Evolutionary conservation across 331 rosid species (phyloP).

Genomic region (Quercus lobata): DNA sequence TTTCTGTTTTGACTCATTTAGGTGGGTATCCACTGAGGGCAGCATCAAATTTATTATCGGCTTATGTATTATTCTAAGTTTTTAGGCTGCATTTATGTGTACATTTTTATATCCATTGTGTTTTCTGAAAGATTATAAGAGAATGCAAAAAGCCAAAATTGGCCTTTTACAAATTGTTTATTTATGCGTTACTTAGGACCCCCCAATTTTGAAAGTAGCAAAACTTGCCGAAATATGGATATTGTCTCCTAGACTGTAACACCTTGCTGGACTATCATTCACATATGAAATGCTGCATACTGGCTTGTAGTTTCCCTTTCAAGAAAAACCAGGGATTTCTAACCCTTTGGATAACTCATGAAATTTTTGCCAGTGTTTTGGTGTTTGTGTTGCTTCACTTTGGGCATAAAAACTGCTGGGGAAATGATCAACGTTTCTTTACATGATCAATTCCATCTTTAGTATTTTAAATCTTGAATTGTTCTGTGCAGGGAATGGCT

Average conservation of each 20-base stretch:
- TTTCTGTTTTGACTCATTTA: neutral
- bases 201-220: neutral
- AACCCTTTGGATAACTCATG: neutral
- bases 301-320: neutral
- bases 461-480: slow-evolving; percentile 5
- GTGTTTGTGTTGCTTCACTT: neutral
- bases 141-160: neutral
- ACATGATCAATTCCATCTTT: neutral
- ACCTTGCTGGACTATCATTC: neutral
- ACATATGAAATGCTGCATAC: neutral
- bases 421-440: neutral
- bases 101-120: neutral
- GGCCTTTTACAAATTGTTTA: neutral
- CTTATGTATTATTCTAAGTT: neutral
- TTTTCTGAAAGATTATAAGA: neutral
- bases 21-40: neutral
- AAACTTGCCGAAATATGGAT: neutral
- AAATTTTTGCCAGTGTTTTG: neutral
- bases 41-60: neutral
- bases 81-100: neutral
- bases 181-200: neutral
- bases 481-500: slow-evolving; percentile 87
- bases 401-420: no score
- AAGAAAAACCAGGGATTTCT: neutral
- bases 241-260: neutral